A percentile compares a stretch with the other conserved stretches of the same genome.
phyloP scores from a whole-genome alignment of 192 early-diverging fungal species.

The Globomyces pollinis-pini region DNA sequence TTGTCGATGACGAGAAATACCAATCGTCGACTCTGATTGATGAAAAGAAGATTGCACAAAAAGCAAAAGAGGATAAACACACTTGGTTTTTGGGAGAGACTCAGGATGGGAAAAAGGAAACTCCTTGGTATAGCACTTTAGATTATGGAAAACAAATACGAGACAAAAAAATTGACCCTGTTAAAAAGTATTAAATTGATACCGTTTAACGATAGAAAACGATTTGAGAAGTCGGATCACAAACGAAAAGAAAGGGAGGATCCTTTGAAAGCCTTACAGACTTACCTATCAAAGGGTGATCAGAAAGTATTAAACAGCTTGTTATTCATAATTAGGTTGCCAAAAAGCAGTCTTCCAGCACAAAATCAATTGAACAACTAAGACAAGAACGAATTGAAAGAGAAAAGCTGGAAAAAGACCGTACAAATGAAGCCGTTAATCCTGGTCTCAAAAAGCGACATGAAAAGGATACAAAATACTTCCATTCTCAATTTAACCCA shows the following conservation, averaged over 20 bases:
- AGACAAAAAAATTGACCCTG: not conserved
- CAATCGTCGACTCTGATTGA: not conserved
- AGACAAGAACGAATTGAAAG: not conserved
- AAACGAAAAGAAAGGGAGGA: slow-evolving; percentile 1
- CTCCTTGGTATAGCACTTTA: not conserved
- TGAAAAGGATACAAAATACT: not conserved
- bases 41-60: not conserved
- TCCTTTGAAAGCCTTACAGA: not conserved
- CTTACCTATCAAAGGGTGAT: not conserved
- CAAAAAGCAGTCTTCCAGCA: not conserved
- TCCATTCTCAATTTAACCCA: slow-evolving; percentile 9
- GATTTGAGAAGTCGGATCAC: not conserved
- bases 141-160: not conserved
- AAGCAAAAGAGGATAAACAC: slow-evolving; percentile 3
- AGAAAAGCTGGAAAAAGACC: not conserved
- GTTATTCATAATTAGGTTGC: not conserved
- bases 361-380: not conserved
- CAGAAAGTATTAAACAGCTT: too few relatives aligned
- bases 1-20: not conserved
- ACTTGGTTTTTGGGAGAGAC: slow-evolving; percentile 5
- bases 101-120: not conserved
- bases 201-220: not conserved
- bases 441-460: not conserved
- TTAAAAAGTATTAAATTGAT: not conserved
- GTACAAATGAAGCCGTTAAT: not conserved